Conservation (phyloP, 306 rosid genomes). For the Vigna nakashimae region DNA sequence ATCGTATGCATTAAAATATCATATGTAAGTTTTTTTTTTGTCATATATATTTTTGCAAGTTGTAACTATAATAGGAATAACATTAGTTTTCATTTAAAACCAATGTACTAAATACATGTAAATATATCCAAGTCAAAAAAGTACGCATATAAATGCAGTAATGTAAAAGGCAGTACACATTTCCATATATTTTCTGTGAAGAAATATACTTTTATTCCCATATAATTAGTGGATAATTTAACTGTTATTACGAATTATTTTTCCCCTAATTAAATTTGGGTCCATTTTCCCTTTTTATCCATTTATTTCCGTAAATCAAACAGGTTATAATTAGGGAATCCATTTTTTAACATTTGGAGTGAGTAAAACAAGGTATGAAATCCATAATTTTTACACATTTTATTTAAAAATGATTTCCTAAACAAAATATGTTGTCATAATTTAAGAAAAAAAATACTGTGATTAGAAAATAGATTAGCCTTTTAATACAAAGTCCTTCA, state of each 20-base stretch:
- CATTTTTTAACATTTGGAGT: not conserved
- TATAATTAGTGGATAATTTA: not conserved
- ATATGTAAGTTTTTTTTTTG: no score
- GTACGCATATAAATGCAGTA: no score
- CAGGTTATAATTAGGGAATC: not conserved
- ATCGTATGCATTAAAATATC: no score
- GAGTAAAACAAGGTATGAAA: not conserved
- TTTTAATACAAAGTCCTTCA: not conserved
- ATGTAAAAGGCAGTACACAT: no score
- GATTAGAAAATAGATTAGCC: not conserved
- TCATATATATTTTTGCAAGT: no score
- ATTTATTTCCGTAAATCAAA: not conserved
- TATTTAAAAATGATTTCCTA: not conserved
- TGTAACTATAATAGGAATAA: not conserved
- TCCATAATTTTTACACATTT: not conserved
- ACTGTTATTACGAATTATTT: not conserved
- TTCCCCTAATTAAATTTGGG: not conserved
- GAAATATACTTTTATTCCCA: not conserved
- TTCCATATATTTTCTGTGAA: no score
- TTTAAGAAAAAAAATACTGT: not conserved
- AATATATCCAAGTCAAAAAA: not conserved
- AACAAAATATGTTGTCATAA: not conserved
- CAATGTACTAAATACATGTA: not conserved
- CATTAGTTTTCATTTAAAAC: not conserved
- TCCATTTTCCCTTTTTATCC: not conserved